Evolutionary conservation across 2,329 filamentous ascomycete species (phyloP).

Genomic region (Colletotrichum sp.): DNA sequence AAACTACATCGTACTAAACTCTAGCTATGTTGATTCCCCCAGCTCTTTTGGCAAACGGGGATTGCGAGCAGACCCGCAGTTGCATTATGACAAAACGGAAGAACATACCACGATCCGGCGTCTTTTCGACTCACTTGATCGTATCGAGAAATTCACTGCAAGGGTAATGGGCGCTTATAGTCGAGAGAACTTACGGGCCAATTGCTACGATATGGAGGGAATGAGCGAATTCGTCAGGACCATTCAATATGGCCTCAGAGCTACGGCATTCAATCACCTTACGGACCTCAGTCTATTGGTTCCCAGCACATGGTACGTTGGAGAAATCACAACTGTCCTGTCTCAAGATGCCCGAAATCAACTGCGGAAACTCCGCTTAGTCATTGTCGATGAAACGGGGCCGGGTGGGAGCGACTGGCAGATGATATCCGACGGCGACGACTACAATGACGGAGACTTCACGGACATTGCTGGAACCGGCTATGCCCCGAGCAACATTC

Average conservation of each 20-base stretch:
- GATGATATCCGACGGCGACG: background rate
- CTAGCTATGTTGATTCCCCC: background rate
- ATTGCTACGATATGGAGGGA: conserved; percentile 6
- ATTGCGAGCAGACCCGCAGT: background rate
- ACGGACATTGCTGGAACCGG: background rate
- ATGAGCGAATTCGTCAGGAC: background rate
- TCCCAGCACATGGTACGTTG: background rate
- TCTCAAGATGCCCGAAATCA: background rate
- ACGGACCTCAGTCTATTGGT: background rate
- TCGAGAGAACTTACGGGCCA: background rate
- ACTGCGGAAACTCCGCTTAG: background rate
- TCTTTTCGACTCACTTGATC: background rate
- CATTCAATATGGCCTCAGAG: background rate
- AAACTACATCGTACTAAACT: background rate
- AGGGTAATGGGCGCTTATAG: background rate
- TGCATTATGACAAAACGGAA: background rate
- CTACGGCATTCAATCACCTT: background rate
- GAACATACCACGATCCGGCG: background rate
- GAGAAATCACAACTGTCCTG: background rate
- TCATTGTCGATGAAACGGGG: conserved; percentile 3
- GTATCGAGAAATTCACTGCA: background rate
- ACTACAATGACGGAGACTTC: background rate
- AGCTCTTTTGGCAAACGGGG: background rate
- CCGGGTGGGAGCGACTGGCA: background rate
- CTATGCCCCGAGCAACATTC: background rate